A percentile compares a stretch with the other conserved stretches of the same genome.
phyloP scores from a whole-genome alignment of 2,329 filamentous ascomycete species.

The Phialophora chinensis region DNA sequence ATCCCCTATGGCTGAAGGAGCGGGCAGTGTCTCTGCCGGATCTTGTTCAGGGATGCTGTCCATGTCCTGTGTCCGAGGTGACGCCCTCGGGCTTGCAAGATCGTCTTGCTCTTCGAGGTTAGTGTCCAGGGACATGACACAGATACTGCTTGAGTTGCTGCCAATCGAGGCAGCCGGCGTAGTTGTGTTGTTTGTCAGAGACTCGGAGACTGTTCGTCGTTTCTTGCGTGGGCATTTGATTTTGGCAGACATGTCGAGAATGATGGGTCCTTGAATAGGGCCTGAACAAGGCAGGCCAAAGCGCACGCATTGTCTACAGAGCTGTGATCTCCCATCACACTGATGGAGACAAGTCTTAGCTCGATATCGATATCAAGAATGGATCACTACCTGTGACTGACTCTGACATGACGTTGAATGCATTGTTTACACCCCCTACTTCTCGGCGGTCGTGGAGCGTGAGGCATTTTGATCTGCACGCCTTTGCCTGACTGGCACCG shows the following conservation, averaged over 20 bases:
- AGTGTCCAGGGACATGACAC: neutral
- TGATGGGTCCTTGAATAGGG: conserved; percentile 16
- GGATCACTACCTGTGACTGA: neutral
- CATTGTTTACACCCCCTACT: conserved; percentile 14
- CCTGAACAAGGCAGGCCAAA: conserved; percentile 15
- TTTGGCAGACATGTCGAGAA: conserved; percentile 18
- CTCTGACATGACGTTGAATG: conserved; percentile 18
- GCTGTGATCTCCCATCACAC: conserved; percentile 12
- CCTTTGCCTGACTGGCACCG: no score
- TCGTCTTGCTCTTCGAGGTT: neutral
- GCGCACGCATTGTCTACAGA: conserved; percentile 19
- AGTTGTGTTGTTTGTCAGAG: neutral
- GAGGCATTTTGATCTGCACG: no score
- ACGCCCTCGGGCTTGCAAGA: neutral
- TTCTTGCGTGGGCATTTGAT: conserved; percentile 3
- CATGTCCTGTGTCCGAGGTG: neutral
- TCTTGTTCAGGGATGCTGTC: neutral
- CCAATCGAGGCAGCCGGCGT: neutral
- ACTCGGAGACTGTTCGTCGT: neutral
- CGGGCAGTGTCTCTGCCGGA: neutral
- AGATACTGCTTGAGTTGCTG: neutral
- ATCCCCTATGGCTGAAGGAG: neutral
- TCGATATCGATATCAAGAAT: no score
- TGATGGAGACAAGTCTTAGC: neutral
- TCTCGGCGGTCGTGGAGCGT: neutral